A percentile compares a stretch with the other conserved stretches of the same genome.
Evolutionary conservation across 805 yeast genomes (phyloP).

Genomic region (Lachancea thermotolerans): DNA sequence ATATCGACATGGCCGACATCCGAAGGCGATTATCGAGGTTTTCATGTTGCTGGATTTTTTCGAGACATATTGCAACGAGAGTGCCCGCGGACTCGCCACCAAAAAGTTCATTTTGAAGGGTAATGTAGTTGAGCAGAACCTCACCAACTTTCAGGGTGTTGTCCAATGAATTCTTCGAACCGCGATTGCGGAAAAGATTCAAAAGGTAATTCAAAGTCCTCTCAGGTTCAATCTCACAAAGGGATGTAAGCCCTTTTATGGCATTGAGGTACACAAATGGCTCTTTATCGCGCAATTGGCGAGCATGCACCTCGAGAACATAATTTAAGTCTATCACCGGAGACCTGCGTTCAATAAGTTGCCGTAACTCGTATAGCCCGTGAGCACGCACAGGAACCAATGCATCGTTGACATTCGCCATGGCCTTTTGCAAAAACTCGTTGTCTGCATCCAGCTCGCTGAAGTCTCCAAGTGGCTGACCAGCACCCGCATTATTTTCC

Average conservation of each 20-base stretch:
- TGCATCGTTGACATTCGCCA: conserved; percentile 65
- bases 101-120: conserved; percentile 41
- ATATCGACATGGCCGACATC: conserved; percentile 79
- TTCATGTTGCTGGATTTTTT: conserved; percentile 32
- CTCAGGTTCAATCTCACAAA: conserved; percentile 41
- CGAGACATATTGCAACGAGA: conserved; percentile 41
- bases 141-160: conserved; percentile 79
- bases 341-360: conserved; percentile 46
- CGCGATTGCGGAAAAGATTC: conserved; percentile 30
- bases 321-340: conserved; percentile 44
- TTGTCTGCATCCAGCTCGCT: conserved; percentile 24
- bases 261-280: conserved; percentile 83
- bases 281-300: conserved; percentile 67
- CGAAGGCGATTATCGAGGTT: conserved; percentile 53
- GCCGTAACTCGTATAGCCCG: conserved; percentile 62
- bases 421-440: conserved; percentile 48
- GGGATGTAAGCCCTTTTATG: conserved; percentile 65
- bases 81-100: conserved; percentile 37
- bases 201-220: conserved; percentile 35
- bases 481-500: not conserved
- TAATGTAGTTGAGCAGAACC: conserved; percentile 57
- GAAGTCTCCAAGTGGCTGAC: not conserved
- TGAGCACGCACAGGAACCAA: conserved; percentile 80
- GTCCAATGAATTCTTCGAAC: conserved; percentile 40
- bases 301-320: conserved; percentile 54